phyloP scores from a whole-genome alignment of 2,329 filamentous ascomycete species.

The Colletotrichum sp. region DNA sequence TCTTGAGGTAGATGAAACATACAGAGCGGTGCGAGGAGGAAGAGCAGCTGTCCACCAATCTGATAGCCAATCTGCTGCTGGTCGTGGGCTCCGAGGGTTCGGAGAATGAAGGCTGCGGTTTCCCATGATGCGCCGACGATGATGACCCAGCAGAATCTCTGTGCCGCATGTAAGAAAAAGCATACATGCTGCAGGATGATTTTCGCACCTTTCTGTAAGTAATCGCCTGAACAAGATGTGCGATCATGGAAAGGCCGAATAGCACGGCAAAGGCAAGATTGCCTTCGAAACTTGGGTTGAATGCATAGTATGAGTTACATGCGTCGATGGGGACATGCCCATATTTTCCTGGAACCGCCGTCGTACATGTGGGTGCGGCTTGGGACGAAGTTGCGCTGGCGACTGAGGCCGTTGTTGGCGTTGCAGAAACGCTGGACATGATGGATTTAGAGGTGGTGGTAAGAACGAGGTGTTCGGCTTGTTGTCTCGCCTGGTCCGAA shows the following conservation, averaged over 20 bases:
- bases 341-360: conserved; percentile 34
- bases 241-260: conserved; percentile 31
- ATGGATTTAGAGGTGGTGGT: neutral
- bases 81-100: conserved; percentile 37
- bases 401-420: neutral
- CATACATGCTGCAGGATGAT: accelerated
- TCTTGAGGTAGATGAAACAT: neutral
- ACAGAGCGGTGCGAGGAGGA: conserved; percentile 47
- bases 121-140: conserved; percentile 46
- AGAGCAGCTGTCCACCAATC: conserved; percentile 37
- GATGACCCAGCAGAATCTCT: conserved; percentile 42
- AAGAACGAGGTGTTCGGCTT: neutral
- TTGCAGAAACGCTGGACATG: neutral
- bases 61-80: conserved; percentile 39
- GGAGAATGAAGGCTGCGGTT: conserved; percentile 39
- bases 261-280: conserved; percentile 35
- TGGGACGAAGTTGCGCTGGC: neutral
- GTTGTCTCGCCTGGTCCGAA: neutral
- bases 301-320: conserved; percentile 37
- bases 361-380: conserved; percentile 27
- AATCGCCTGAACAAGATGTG: conserved; percentile 32
- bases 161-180: accelerated
- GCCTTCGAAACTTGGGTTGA: conserved; percentile 35
- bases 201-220: conserved; percentile 32
- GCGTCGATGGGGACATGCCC: conserved; percentile 34